These are phyloP conservation scores for Fraxinus xanthoxyloides DNA, from an alignment of 305 asterid genomes.

Conservation along the genomic window DNA sequence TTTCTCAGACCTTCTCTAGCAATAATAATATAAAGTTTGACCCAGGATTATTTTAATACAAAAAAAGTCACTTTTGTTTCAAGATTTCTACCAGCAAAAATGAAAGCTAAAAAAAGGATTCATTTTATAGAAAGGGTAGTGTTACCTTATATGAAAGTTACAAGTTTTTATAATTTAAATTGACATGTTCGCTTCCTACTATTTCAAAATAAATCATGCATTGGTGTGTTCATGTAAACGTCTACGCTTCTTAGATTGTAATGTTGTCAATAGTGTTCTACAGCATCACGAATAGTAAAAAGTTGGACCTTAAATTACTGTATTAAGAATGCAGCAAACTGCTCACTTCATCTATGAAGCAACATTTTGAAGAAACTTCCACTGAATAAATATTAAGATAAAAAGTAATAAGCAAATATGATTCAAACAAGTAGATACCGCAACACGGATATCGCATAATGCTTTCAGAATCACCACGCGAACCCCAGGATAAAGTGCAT, in stretches of 20 bases:
- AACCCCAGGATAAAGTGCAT: conserved; percentile 78
- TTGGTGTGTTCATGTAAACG: not conserved
- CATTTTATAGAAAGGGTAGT: not conserved
- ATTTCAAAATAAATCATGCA: not conserved
- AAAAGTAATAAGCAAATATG: not conserved
- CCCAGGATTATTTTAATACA: not conserved
- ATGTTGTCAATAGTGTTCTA: not conserved
- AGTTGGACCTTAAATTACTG: not conserved
- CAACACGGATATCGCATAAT: conserved; percentile 96
- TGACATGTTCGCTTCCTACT: not conserved
- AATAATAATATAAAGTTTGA: not conserved
- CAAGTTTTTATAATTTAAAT: not conserved
- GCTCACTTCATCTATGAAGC: conserved; percentile 14
- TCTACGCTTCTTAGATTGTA: not conserved
- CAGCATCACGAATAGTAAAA: not conserved
- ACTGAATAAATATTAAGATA: not conserved
- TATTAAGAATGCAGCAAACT: not conserved
- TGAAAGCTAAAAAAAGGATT: not conserved
- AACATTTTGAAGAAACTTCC: conserved; percentile 1
- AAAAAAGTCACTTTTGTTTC: not conserved
- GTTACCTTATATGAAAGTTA: not conserved
- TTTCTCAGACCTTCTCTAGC: not conserved
- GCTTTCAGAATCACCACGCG: conserved; percentile 97
- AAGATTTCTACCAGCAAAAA: not conserved
- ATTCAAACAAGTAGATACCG: conserved; percentile 44